Base-by-base conservation (phyloP, 2,329 filamentous ascomycete species). In the Xylariales sp. region DNA sequence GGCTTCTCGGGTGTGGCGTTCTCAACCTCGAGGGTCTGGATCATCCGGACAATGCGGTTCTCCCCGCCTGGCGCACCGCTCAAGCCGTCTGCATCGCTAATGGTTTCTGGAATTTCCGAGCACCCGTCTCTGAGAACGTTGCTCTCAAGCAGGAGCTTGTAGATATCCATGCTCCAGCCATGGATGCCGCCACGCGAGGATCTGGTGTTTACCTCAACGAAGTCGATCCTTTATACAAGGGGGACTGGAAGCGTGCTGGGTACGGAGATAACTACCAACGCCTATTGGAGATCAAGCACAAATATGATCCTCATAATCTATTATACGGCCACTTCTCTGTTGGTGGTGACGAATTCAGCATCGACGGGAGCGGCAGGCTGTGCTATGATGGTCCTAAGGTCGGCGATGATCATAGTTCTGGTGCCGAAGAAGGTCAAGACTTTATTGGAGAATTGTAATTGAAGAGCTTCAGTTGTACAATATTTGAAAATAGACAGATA, bases 171-270 rank as follows among this genome's bases (percentile, higher is more conserved):
- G 12, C 17, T 6, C 45, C 45, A 13, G 12, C 28, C 7, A 15
- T 47, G 7, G 38, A 37, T 21, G 42, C 27, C 10, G 40, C 31
- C 2, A 45, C 42, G 4, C 34, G 37, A 6, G 21, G 41, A 12
- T 33, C 40, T 11, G 43, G 37, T 1, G 16, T 38, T 11, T 47
- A 47, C 28, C 16, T 45, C 10, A 50, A 46, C 24, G 47, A 48
- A 28, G 20, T 42, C 16, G 47, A 47, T n/a, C 28, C 45, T 6
- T 33, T 16, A 29, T 41, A 45, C 20, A 27, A 37, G 20, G 40
- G 38, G 7, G 40, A 50, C 37, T 50, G 47, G 47, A 42, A 48
- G 37, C 19, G 35, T 10, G 39, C 34, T 8, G 23, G 44, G 7
- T 48, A 46, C 25, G 47, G 45, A 1, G 24, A 8, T 5, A 45